Conservation (phyloP, 1,139 yeast species). For the Scheffersomyces segobiensis region DNA sequence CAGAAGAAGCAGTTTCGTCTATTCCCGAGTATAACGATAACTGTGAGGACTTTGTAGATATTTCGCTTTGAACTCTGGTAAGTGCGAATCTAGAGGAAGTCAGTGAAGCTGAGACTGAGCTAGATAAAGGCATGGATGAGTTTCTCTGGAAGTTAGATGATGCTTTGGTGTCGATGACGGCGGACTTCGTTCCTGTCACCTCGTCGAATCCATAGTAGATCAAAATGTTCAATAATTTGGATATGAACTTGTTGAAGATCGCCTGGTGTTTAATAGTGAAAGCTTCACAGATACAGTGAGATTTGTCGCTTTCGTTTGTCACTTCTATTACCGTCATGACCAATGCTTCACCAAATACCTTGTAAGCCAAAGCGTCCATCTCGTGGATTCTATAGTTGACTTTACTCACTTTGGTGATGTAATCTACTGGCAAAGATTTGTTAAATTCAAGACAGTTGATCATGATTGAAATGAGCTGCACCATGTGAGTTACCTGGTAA, state of each 20-base stretch:
- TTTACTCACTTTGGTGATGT: constrained; percentile 14
- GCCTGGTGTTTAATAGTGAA: constrained; percentile 10
- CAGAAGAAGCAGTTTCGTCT: constrained; percentile 4
- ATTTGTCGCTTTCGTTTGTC: constrained; percentile 4
- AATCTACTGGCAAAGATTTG: constrained; percentile 12
- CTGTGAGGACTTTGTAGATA: constrained; percentile 10
- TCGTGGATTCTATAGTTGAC: constrained; percentile 21
- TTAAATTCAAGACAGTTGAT: constrained; percentile 17
- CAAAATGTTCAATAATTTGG: constrained; percentile 17
- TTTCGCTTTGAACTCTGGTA: constrained; percentile 4
- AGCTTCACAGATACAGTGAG: neutral
- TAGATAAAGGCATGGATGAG: neutral
- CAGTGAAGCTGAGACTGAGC: neutral
- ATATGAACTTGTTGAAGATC: constrained; percentile 9
- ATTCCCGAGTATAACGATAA: constrained; percentile 9
- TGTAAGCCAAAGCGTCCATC: constrained; percentile 15
- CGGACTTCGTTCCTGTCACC: neutral
- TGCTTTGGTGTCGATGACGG: neutral
- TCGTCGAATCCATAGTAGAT: constrained; percentile 6
- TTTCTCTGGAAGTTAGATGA: neutral
- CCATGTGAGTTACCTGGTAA: constrained; percentile 19
- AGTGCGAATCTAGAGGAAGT: neutral
- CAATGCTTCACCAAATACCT: constrained; percentile 23
- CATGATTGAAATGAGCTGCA: constrained; percentile 19
- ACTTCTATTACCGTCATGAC: constrained; percentile 16